Percentiles rank a stretch among this genome's conserved stretches.
Conservation (phyloP, 345 rosid species). For the Eucalyptus regnans region DNA sequence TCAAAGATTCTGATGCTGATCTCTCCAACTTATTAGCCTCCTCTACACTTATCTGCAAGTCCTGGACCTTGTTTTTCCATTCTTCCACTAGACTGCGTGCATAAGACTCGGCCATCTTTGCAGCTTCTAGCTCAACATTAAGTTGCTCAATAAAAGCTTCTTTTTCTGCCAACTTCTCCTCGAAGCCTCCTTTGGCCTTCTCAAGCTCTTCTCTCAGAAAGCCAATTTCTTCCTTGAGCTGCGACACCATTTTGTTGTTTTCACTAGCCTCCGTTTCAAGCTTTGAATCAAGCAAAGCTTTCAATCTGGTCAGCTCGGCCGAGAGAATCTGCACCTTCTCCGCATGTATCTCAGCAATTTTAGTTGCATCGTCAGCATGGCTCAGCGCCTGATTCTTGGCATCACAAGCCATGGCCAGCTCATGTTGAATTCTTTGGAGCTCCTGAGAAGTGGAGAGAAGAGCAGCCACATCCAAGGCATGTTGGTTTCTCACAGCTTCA, state of each 20-base stretch:
- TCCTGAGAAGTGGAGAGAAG: slow-evolving; percentile 66
- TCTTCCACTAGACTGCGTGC: slow-evolving; percentile 67
- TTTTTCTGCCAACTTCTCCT: slow-evolving; percentile 44
- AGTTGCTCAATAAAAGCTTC: slow-evolving; percentile 64
- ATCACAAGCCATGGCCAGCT: slow-evolving; percentile 52
- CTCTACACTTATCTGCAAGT: slow-evolving; percentile 39
- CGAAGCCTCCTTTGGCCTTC: slow-evolving; percentile 28
- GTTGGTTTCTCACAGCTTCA: slow-evolving; percentile 64
- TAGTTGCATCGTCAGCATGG: slow-evolving; percentile 91
- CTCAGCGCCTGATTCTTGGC: slow-evolving; percentile 80
- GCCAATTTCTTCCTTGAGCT: slow-evolving; percentile 24
- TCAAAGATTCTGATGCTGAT: slow-evolving; percentile 77
- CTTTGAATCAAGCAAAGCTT: slow-evolving; percentile 67
- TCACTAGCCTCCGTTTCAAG: slow-evolving; percentile 36
- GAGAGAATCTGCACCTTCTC: slow-evolving; percentile 79
- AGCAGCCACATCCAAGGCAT: slow-evolving; percentile 70
- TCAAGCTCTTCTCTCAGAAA: slow-evolving; percentile 53
- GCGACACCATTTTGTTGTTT: slow-evolving; percentile 25
- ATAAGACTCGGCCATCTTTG: slow-evolving; percentile 76
- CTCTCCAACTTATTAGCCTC: slow-evolving; percentile 72
- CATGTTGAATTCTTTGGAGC: slow-evolving; percentile 61
- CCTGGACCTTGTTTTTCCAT: slow-evolving; percentile 54
- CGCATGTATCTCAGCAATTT: slow-evolving; percentile 68
- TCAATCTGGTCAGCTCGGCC: slow-evolving; percentile 53
- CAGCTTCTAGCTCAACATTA: slow-evolving; percentile 71